Base-by-base conservation (phyloP, 768 basidiomycete genomes). In the Boletus rufocinnamomeus region DNA sequence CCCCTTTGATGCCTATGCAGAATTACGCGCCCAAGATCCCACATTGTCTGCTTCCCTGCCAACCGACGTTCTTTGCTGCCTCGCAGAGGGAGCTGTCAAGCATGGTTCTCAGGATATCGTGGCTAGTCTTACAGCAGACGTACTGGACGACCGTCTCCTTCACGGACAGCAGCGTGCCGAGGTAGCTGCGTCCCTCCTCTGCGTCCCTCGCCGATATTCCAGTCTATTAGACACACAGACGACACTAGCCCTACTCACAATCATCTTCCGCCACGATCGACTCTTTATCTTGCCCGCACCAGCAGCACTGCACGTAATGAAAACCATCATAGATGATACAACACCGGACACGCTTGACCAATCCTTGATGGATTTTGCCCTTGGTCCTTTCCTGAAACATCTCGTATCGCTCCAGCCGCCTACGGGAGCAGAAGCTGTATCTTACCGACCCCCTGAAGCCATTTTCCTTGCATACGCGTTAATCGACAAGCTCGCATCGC, bases 381-480 rank as follows among this genome's bases (percentile, higher is more conserved):
- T 72, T 37, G 70, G 69, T 25, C 55, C 74, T 25, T 70, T 82
- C 52, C 54, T 73, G 53, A 35, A 63, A 41, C 69, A 65, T 52
- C 65, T 76, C 41, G 50, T 53, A 59, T 47, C 60, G 11, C 56
- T 70, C 47, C 59, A 54, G 5, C 66, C 56, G 8, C 76, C 76
- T 19, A 50, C 60, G n/a, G 72, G 70, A 3, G 62, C 68, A 28
- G 55, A 56, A 41, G 61, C 69, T n/a, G 66, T 77, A 43, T 69
- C 67, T n/a, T 77, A 78, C 61, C 63, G 58, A 45, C 80, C 81
- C 4, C 74, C 81, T 3, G 50, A 58, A 14, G 54, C 76, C 27
- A 72, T 80, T 27, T 74, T 71, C 50, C 63, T 72, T 13, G 66
- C 82, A 9, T 86, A 83, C 61, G 60, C 62, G 34, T 66, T 82